phyloP scores from a whole-genome alignment of 306 rosid species.

The Cucurbita ficifolia region DNA sequence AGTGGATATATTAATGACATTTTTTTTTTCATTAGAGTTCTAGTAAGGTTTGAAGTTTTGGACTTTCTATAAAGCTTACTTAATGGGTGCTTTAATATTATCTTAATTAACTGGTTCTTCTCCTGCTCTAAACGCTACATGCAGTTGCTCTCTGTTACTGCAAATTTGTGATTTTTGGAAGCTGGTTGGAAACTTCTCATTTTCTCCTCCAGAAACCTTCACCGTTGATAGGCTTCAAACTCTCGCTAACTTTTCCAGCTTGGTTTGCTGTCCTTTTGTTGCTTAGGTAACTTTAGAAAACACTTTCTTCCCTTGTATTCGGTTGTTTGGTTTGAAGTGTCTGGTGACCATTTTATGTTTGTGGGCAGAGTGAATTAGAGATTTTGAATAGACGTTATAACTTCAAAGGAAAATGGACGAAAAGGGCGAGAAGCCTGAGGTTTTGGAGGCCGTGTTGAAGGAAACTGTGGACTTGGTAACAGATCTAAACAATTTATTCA shows the following conservation, averaged over 20 bases:
- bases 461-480: conserved; percentile 96
- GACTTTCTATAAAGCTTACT: neutral
- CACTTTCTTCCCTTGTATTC: neutral
- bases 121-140: neutral
- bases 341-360: neutral
- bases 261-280: neutral
- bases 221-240: neutral
- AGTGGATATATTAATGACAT: neutral
- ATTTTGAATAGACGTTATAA: neutral
- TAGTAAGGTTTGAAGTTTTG: neutral
- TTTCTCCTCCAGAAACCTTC: neutral
- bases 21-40: neutral
- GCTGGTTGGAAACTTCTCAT: neutral
- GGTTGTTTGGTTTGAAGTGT: neutral
- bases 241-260: neutral
- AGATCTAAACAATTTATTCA: conserved; percentile 37
- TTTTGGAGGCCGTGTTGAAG: conserved; percentile 82
- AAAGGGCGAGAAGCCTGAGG: conserved; percentile 70
- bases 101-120: neutral
- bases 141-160: neutral
- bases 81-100: neutral
- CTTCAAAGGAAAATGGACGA: conserved; percentile 6
- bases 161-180: neutral
- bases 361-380: neutral
- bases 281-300: neutral